Evolutionary conservation across 371 early-diverging fungal species (phyloP).

Genomic region (Apophysomyces ossiformis): DNA sequence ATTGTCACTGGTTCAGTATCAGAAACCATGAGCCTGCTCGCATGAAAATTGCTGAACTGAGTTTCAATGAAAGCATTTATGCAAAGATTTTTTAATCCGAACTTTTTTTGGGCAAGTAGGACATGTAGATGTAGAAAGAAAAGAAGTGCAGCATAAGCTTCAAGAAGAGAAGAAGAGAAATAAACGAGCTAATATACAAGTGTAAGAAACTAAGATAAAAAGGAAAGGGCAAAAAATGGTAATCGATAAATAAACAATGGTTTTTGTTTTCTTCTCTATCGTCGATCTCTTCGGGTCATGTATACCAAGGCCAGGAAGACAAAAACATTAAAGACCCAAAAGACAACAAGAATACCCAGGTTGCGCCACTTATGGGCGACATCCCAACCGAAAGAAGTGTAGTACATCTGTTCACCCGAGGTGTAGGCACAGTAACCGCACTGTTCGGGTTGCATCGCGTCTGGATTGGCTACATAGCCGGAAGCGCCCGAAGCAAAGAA

Average conservation of each 20-base stretch:
- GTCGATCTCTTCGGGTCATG: conserved; percentile 16
- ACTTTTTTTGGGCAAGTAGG: too few relatives aligned
- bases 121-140: too few relatives aligned
- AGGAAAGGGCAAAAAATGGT: not conserved
- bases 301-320: conserved; percentile 26
- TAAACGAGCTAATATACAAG: not conserved
- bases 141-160: too few relatives aligned
- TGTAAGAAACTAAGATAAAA: not conserved
- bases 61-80: not conserved
- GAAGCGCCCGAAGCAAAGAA: conserved; percentile 40
- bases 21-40: too few relatives aligned
- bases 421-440: conserved; percentile 65
- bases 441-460: conserved; percentile 28
- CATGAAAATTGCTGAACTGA: too few relatives aligned
- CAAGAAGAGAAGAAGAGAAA: not conserved
- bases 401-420: conserved; percentile 55
- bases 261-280: conserved; percentile 6
- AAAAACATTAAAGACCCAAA: conserved; percentile 46
- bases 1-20: too few relatives aligned
- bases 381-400: conserved; percentile 11
- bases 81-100: not conserved
- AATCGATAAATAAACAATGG: not conserved
- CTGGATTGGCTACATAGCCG: conserved; percentile 55
- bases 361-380: conserved; percentile 66
- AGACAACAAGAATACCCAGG: conserved; percentile 57